A percentile compares a stretch with the other conserved stretches of the same genome.
Conservation (phyloP, 2,329 filamentous ascomycete genomes). For the Ceratocystis cubensis region DNA sequence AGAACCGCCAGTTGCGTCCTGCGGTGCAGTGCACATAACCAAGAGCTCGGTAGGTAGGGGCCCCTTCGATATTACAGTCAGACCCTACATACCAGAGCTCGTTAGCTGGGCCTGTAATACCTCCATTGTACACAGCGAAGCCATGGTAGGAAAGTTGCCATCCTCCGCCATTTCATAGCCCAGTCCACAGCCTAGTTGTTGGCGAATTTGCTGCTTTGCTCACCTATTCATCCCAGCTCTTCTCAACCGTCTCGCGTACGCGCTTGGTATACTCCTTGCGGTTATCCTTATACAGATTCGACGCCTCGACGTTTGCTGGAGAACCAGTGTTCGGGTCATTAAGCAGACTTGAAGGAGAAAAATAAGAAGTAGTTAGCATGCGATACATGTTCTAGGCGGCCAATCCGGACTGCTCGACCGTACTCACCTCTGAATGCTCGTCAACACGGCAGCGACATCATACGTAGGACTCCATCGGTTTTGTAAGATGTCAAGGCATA, state of each 20-base stretch:
- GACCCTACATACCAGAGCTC: no score
- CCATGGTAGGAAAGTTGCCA: no score
- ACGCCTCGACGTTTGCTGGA: conserved; percentile 93
- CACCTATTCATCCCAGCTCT: conserved; percentile 87
- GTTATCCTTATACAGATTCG: conserved; percentile 97
- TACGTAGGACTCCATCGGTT: conserved; percentile 98
- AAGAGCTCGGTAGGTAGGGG: no score
- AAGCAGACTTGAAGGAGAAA: conserved; percentile 50
- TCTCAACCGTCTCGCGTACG: conserved; percentile 92
- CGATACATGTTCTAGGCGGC: not conserved
- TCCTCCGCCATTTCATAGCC: no score
- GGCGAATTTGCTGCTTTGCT: not conserved
- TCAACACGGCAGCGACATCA: conserved; percentile 91
- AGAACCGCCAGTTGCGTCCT: no score
- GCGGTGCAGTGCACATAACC: no score
- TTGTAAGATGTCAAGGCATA: conserved; percentile 92
- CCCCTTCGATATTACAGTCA: no score
- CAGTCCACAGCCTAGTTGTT: not conserved
- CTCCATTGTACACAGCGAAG: no score
- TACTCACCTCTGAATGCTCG: conserved; percentile 82
- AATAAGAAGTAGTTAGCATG: conserved; percentile 25
- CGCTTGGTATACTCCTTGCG: conserved; percentile 91
- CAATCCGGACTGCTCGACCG: not conserved
- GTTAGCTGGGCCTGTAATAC: no score
- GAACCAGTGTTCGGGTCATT: conserved; percentile 99